A percentile compares a stretch with the other conserved stretches of the same genome.
Conservation (phyloP, 1,284 basidiomycete genomes). For the Puccinia hordei region DNA sequence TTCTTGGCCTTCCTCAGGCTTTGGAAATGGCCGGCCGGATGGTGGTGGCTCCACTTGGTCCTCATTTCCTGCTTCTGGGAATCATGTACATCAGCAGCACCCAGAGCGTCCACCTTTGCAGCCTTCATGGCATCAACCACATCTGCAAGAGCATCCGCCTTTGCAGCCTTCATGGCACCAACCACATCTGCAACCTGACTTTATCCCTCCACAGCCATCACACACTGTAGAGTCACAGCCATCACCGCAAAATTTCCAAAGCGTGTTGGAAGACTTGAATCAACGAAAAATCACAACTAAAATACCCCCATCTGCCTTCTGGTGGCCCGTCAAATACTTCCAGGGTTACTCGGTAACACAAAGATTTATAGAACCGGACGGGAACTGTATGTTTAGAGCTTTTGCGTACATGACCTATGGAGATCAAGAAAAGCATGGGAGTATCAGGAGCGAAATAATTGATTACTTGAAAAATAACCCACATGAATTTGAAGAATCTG, state of each 20-base stretch:
- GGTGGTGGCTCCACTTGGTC: background rate
- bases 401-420: background rate
- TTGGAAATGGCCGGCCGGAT: background rate
- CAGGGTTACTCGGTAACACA: background rate
- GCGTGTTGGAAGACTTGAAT: background rate
- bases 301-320: background rate
- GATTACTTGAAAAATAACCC: background rate
- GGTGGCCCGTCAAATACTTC: background rate
- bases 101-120: no score
- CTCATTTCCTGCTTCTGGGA: background rate
- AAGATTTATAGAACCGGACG: background rate
- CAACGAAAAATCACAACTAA: background rate
- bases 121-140: no score
- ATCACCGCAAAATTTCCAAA: background rate
- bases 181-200: no score
- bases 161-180: no score
- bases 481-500: background rate
- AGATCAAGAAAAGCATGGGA: background rate
- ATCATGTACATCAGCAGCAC: background rate
- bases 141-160: no score
- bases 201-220: no score
- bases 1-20: background rate
- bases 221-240: background rate
- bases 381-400: slow-evolving; percentile 6
- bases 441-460: background rate